These are phyloP conservation scores for Leccinum subgranulosum DNA, from an alignment of 768 basidiomycete species.

Conservation along the genomic window DNA sequence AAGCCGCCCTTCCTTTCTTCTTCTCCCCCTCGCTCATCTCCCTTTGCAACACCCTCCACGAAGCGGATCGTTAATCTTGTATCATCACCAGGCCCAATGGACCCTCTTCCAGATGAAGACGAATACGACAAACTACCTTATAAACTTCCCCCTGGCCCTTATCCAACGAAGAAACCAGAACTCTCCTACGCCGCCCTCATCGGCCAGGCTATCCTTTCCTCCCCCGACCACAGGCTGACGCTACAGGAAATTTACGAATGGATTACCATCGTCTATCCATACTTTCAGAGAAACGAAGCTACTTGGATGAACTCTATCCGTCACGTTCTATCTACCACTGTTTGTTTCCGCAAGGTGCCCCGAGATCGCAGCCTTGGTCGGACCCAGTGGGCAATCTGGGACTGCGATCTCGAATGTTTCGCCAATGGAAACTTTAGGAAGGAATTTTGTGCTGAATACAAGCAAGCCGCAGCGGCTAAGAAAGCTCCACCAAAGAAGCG, in stretches of 20 bases:
- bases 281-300: constrained; percentile 87
- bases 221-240: constrained; percentile 78
- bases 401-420: constrained; percentile 81
- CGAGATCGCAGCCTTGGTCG: constrained; percentile 76
- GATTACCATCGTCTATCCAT: constrained; percentile 91
- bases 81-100: constrained; percentile 82
- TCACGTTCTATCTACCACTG: constrained; percentile 92
- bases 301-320: constrained; percentile 99
- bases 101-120: constrained; percentile 57
- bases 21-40: constrained; percentile 58
- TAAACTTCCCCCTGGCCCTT: constrained; percentile 80
- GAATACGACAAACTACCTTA: constrained; percentile 70
- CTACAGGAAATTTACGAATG: constrained; percentile 96
- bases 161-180: constrained; percentile 75
- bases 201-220: constrained; percentile 90
- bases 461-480: constrained; percentile 28
- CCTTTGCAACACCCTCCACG: constrained; percentile 57
- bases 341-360: constrained; percentile 83
- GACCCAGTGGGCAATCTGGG: constrained; percentile 85
- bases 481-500: constrained; percentile 37
- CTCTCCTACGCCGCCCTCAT: constrained; percentile 94
- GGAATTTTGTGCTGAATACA: constrained; percentile 42
- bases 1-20: constrained; percentile 56
- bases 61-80: constrained; percentile 67
- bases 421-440: constrained; percentile 80